Conservation (phyloP, 345 rosid species). For the Euphorbia peplus region DNA sequence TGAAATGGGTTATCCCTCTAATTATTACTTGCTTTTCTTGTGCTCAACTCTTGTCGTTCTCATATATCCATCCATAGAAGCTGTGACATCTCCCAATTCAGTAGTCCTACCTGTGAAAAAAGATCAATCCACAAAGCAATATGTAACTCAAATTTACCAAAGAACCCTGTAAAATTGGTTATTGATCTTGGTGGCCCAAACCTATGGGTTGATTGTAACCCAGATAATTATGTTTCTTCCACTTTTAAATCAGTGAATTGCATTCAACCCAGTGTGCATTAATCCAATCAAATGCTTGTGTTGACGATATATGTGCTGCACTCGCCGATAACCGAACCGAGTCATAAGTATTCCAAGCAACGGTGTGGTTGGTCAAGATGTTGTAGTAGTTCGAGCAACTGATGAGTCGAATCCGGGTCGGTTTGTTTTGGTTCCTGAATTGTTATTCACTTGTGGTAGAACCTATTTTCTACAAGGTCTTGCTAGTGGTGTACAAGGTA, state of each 20-base stretch:
- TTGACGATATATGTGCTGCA: conserved; percentile 1
- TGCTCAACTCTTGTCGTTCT: no score
- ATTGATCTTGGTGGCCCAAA: conserved; percentile 59
- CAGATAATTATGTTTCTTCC: conserved; percentile 47
- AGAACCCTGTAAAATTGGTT: conserved; percentile 44
- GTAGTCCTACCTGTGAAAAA: conserved; percentile 46
- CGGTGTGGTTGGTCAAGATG: conserved; percentile 3
- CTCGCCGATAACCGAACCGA: no score
- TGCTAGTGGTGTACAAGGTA: conserved; percentile 1
- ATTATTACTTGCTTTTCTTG: no score
- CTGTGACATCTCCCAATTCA: conserved; percentile 4
- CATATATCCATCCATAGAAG: not conserved
- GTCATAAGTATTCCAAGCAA: not conserved
- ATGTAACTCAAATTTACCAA: conserved; percentile 46
- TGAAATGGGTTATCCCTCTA: no score
- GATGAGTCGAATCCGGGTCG: no score
- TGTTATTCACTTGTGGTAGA: no score
- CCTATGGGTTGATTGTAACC: conserved; percentile 58
- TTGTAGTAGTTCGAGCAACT: no score
- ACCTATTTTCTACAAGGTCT: no score
- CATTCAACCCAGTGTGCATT: conserved; percentile 48
- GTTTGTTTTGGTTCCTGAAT: not conserved
- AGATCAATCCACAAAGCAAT: conserved; percentile 54
- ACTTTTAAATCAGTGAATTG: conserved; percentile 49
- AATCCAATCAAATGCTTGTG: conserved; percentile 21